These are phyloP conservation scores for Dothideomycetes sp. DNA, from an alignment of 2,329 filamentous ascomycete species.

Conservation along the genomic window DNA sequence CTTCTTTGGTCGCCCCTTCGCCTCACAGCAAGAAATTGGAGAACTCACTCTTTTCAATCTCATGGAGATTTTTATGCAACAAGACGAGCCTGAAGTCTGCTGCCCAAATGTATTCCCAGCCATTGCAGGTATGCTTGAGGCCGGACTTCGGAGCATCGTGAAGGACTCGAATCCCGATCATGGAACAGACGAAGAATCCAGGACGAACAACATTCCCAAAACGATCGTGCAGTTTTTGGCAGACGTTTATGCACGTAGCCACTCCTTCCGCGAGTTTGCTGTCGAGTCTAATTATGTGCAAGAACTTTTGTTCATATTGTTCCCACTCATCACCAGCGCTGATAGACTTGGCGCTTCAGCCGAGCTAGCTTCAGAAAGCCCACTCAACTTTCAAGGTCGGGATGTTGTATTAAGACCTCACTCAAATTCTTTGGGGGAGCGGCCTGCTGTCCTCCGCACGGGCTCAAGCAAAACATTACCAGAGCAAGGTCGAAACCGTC, in stretches of 20 bases:
- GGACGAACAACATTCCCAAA: conserved; percentile 53
- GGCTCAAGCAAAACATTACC: conserved; percentile 33
- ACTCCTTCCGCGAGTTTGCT: conserved; percentile 74
- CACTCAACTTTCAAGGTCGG: conserved; percentile 74
- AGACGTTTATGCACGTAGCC: conserved; percentile 67
- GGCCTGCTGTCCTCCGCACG: conserved; percentile 63
- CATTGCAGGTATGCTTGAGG: conserved; percentile 78
- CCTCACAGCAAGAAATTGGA: conserved; percentile 61
- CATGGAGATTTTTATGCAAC: conserved; percentile 56
- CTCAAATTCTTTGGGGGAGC: conserved; percentile 48
- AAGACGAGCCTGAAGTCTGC: conserved; percentile 53
- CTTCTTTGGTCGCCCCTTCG: conserved; percentile 75
- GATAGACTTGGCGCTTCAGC: conserved; percentile 75
- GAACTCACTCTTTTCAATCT: conserved; percentile 68
- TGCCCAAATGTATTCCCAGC: conserved; percentile 73
- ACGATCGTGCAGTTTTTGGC: conserved; percentile 71
- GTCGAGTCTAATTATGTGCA: conserved; percentile 72
- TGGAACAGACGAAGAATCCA: conserved; percentile 39
- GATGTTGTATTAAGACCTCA: conserved; percentile 76
- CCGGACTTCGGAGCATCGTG: conserved; percentile 64
- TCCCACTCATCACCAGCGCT: conserved; percentile 78
- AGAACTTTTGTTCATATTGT: conserved; percentile 68
- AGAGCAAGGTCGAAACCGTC: conserved; percentile 28
- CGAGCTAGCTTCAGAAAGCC: conserved; percentile 75
- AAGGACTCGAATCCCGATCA: conserved; percentile 19